phyloP scores from a whole-genome alignment of 2,329 filamentous ascomycete genomes.

The Colletotrichum somersetense region DNA sequence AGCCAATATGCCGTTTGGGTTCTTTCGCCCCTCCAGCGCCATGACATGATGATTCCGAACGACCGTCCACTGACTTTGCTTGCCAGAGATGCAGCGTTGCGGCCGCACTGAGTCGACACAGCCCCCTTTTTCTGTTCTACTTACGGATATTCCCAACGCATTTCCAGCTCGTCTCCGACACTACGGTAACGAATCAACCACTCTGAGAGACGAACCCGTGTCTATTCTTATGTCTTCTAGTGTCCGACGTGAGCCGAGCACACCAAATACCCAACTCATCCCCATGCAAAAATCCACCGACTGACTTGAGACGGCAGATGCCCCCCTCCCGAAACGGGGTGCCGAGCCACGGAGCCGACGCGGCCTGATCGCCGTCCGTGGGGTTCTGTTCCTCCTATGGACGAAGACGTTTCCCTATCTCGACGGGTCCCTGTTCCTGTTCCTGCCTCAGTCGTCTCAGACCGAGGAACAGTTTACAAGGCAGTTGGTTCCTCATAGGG shows the following conservation, averaged over 20 bases:
- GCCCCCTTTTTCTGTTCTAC: slow-evolving; percentile 1
- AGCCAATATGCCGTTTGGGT: not conserved
- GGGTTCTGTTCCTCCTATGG: not conserved
- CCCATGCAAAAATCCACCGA: not conserved
- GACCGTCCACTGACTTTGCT: slow-evolving; percentile 3
- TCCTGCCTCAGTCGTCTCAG: not conserved
- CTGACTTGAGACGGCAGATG: not conserved
- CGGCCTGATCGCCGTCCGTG: slow-evolving; percentile 21
- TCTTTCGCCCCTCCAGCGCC: not conserved
- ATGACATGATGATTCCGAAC: not conserved
- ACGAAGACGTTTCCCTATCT: not conserved
- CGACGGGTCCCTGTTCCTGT: not conserved
- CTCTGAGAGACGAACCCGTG: not conserved
- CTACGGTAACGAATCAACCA: slow-evolving; percentile 52
- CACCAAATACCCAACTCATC: not conserved
- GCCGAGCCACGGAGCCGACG: slow-evolving; percentile 38
- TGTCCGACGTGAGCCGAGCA: not conserved
- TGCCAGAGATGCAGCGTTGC: not conserved
- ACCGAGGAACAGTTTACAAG: too few species aligned
- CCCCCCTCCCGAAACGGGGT: slow-evolving; percentile 3
- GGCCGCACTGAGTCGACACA: slow-evolving; percentile 25
- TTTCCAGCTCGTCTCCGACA: slow-evolving; percentile 44
- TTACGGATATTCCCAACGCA: not conserved
- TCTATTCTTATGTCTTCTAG: slow-evolving; percentile 9
- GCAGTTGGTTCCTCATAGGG: too few species aligned